Percentiles rank a stretch among this genome's conserved stretches.
phyloP scores from a whole-genome alignment of 2,329 filamentous ascomycete genomes.

The Calycina herbarum region DNA sequence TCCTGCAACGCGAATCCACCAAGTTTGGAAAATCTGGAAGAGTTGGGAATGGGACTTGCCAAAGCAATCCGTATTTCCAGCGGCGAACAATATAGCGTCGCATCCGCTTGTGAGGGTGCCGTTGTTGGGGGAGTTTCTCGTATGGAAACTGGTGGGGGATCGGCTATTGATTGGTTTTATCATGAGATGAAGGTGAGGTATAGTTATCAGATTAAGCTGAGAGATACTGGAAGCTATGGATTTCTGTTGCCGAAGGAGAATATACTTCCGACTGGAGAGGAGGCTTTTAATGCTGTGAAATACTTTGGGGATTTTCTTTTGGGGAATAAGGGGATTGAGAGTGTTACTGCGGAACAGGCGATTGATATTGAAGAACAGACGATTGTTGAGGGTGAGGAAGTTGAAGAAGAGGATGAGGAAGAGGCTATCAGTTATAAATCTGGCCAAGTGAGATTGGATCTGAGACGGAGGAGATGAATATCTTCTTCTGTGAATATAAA shows the following conservation, averaged over 20 bases:
- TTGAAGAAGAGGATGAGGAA: slow-evolving; percentile 16
- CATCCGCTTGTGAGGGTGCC: slow-evolving; percentile 84
- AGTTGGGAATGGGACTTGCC: slow-evolving; percentile 82
- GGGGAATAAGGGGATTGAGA: slow-evolving; percentile 66
- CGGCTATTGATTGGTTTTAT: slow-evolving; percentile 93
- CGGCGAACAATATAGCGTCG: slow-evolving; percentile 73
- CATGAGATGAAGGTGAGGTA: slow-evolving; percentile 80
- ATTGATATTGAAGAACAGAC: slow-evolving; percentile 1
- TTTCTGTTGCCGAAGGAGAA: slow-evolving; percentile 85
- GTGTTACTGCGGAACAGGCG: not conserved
- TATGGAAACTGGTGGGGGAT: slow-evolving; percentile 77
- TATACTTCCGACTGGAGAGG: slow-evolving; percentile 86
- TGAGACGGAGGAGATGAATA: slow-evolving; percentile 23
- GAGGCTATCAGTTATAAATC: slow-evolving; percentile 9
- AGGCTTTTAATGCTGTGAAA: slow-evolving; percentile 79
- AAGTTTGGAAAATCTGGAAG: slow-evolving; percentile 86
- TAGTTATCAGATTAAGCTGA: slow-evolving; percentile 90
- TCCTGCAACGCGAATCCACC: slow-evolving; percentile 77
- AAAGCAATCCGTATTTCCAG: slow-evolving; percentile 84
- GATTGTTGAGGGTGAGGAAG: slow-evolving; percentile 8
- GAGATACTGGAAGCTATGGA: slow-evolving; percentile 91
- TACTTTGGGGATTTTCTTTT: slow-evolving; percentile 81
- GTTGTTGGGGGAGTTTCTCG: slow-evolving; percentile 47
- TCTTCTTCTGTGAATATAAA: not conserved
- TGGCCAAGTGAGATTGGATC: slow-evolving; percentile 28